Percentiles rank a stretch among this genome's conserved stretches.
Conservation (phyloP, 2,329 filamentous ascomycete genomes). For the Talaromyces amestolkiae region DNA sequence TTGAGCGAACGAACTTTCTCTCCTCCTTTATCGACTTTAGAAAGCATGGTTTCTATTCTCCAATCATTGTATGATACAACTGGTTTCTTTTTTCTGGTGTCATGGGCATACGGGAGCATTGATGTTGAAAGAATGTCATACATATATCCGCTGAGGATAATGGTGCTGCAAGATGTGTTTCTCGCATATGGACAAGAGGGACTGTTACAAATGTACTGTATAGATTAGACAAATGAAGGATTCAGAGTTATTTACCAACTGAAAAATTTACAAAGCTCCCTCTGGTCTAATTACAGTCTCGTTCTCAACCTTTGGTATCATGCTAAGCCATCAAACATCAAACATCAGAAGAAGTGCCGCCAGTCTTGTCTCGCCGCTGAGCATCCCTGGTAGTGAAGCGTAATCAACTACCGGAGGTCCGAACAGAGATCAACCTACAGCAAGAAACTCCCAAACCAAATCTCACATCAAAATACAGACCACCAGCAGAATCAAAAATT, state of each 20-base stretch:
- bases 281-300: background rate
- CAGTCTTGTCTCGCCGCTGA: background rate
- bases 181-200: background rate
- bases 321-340: background rate
- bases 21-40: background rate
- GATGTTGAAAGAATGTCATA: background rate
- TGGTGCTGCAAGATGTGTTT: background rate
- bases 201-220: background rate
- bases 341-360: background rate
- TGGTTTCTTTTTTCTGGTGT: background rate
- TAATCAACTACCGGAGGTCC: background rate
- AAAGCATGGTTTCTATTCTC: background rate
- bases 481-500: background rate
- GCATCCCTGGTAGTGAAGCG: background rate
- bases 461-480: background rate
- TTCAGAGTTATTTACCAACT: background rate
- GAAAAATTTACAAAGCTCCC: background rate
- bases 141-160: background rate
- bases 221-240: slow-evolving; percentile 6
- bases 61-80: background rate
- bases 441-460: background rate
- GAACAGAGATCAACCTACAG: background rate
- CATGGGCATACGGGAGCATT: background rate
- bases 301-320: background rate
- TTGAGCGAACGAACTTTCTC: background rate